Conservation (phyloP, 306 rosid genomes). For the Glycine soja region DNA sequence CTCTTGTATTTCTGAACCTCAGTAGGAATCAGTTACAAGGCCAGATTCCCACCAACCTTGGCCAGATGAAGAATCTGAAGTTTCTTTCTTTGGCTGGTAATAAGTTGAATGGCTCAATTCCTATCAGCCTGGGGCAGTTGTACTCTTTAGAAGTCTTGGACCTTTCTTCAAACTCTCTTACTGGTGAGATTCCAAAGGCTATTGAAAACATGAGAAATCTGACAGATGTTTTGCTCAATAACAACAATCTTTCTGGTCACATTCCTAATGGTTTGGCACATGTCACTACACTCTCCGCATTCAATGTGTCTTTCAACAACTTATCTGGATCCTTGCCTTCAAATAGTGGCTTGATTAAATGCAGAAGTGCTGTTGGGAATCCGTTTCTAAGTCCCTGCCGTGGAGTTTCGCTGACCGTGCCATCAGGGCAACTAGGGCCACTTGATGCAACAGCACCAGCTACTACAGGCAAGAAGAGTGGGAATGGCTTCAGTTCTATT, state of each 20-base stretch:
- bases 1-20: constrained; percentile 73
- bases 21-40: constrained; percentile 74
- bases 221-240: constrained; percentile 71
- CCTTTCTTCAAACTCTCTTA: constrained; percentile 74
- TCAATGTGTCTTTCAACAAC: constrained; percentile 92
- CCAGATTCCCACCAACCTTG: constrained; percentile 66
- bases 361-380: constrained; percentile 85
- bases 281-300: constrained; percentile 67
- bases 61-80: constrained; percentile 63
- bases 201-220: constrained; percentile 69
- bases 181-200: constrained; percentile 80
- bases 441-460: constrained; percentile 50
- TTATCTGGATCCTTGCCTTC: constrained; percentile 83
- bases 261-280: constrained; percentile 84
- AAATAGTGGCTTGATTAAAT: constrained; percentile 65
- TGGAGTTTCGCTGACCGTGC: constrained; percentile 51
- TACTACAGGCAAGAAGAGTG: constrained; percentile 33
- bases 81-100: constrained; percentile 78
- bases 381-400: constrained; percentile 68
- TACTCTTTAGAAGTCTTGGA: constrained; percentile 71
- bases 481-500: constrained; percentile 70
- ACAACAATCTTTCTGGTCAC: constrained; percentile 81
- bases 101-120: constrained; percentile 69
- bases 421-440: constrained; percentile 64
- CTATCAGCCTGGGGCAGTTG: constrained; percentile 71